Evolutionary conservation across 768 basidiomycete species (phyloP).

Genomic region (Phylloporus sp.): DNA sequence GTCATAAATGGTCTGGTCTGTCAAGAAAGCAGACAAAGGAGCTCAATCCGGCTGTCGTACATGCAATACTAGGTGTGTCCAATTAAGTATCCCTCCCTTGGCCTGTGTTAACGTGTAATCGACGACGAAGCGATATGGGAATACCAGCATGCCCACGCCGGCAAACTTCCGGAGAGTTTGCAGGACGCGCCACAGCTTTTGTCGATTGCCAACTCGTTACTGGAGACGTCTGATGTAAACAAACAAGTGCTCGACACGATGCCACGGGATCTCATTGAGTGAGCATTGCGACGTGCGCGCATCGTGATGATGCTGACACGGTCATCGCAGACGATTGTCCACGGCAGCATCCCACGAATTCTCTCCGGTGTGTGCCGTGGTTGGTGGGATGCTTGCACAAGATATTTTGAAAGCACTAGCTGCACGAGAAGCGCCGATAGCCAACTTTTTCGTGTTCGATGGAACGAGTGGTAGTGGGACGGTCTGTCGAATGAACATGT

Average conservation of each 20-base stretch:
- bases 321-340: slow-evolving; percentile 52
- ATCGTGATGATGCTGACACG: slow-evolving; percentile 6
- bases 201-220: slow-evolving; percentile 55
- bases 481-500: slow-evolving; percentile 52
- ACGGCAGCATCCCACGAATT: slow-evolving; percentile 78
- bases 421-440: slow-evolving; percentile 87
- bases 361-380: slow-evolving; percentile 88
- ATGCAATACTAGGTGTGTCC: slow-evolving; percentile 63
- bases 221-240: slow-evolving; percentile 63
- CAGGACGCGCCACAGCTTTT: slow-evolving; percentile 53
- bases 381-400: slow-evolving; percentile 92
- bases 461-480: slow-evolving; percentile 74
- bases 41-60: slow-evolving; percentile 69
- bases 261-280: slow-evolving; percentile 64
- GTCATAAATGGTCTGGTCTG: slow-evolving; percentile 63
- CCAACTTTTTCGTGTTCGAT: slow-evolving; percentile 89
- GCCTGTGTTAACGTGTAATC: slow-evolving; percentile 12
- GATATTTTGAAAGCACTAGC: slow-evolving; percentile 90
- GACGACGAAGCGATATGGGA: slow-evolving; percentile 69
- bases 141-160: slow-evolving; percentile 57
- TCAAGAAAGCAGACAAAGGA: slow-evolving; percentile 77
- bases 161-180: slow-evolving; percentile 50
- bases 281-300: not conserved
- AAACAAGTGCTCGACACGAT: slow-evolving; percentile 55
- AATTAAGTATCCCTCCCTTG: not conserved